A percentile compares a stretch with the other conserved stretches of the same genome.
Conservation (phyloP, 1,139 yeast species). For the Geotrichum fermentans region DNA sequence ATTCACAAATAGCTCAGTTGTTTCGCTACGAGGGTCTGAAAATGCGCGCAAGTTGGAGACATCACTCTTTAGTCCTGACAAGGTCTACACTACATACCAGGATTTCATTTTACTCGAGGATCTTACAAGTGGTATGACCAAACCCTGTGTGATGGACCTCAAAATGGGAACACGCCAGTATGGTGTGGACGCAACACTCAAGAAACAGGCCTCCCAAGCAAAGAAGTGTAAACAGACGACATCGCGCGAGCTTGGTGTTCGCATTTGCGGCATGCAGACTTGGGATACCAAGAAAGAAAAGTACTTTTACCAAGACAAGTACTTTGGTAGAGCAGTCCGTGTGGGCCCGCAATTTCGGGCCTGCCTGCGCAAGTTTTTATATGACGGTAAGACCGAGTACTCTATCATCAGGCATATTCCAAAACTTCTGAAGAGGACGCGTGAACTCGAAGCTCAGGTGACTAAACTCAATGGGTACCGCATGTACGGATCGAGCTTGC, state of each 20-base stretch:
- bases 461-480: conserved; percentile 67
- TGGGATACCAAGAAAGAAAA: conserved; percentile 51
- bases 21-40: conserved; percentile 7
- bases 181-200: conserved; percentile 79
- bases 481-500: conserved; percentile 82
- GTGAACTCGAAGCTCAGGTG: conserved; percentile 54
- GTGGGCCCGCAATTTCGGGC: conserved; percentile 75
- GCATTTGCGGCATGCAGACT: conserved; percentile 93
- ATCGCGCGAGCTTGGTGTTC: conserved; percentile 74
- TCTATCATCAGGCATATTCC: conserved; percentile 71
- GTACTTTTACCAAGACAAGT: conserved; percentile 75
- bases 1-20: conserved; percentile 1
- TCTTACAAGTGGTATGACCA: conserved; percentile 70
- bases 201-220: conserved; percentile 75
- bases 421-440: conserved; percentile 53
- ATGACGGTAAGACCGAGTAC: conserved; percentile 58
- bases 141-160: conserved; percentile 88
- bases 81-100: conserved; percentile 48
- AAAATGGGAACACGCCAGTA: conserved; percentile 99
- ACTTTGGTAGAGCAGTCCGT: conserved; percentile 75
- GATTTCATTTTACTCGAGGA: conserved; percentile 88
- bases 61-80: conserved; percentile 22
- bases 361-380: conserved; percentile 68
- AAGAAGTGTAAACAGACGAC: conserved; percentile 79
- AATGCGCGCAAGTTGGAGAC: conserved; percentile 14